A percentile compares a stretch with the other conserved stretches of the same genome.
phyloP scores from a whole-genome alignment of 2,329 filamentous ascomycete species.

The Pseudogymnoascus sp. region DNA sequence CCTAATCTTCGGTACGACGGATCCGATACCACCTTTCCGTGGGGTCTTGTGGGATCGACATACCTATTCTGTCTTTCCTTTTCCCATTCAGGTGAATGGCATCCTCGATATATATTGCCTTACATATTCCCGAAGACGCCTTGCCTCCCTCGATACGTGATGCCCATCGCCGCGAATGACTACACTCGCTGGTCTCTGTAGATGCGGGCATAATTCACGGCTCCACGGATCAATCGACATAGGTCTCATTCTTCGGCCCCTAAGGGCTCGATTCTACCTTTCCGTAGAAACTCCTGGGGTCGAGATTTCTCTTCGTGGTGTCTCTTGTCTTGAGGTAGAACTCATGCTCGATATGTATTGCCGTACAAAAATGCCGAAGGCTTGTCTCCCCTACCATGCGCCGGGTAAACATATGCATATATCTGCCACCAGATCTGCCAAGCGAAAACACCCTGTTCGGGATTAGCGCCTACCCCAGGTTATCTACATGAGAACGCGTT shows the following conservation, averaged over 20 bases:
- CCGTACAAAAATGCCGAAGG: background rate
- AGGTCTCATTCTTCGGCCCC: too few relatives aligned
- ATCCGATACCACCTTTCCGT: background rate
- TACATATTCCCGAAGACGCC: background rate
- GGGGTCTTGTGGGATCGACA: background rate
- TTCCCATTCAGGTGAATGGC: background rate
- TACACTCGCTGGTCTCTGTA: too few relatives aligned
- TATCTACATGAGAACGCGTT: background rate
- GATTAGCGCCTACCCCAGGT: background rate
- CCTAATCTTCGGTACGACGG: background rate
- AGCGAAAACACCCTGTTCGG: background rate
- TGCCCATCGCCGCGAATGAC: too few relatives aligned
- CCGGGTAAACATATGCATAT: background rate
- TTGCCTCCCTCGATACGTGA: too few relatives aligned
- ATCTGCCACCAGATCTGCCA: conserved; percentile 1
- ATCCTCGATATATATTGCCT: background rate
- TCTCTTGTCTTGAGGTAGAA: background rate
- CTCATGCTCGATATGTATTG: background rate
- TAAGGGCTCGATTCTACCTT: too few relatives aligned
- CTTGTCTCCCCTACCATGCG: background rate
- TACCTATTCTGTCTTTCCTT: background rate
- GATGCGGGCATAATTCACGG: too few relatives aligned
- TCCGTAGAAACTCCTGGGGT: background rate
- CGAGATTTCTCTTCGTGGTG: background rate
- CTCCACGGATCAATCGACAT: too few relatives aligned